Percentiles rank a stretch among this genome's conserved stretches.
Conservation (phyloP, 805 yeast species). For the Kazachstania bromeliacearum region DNA sequence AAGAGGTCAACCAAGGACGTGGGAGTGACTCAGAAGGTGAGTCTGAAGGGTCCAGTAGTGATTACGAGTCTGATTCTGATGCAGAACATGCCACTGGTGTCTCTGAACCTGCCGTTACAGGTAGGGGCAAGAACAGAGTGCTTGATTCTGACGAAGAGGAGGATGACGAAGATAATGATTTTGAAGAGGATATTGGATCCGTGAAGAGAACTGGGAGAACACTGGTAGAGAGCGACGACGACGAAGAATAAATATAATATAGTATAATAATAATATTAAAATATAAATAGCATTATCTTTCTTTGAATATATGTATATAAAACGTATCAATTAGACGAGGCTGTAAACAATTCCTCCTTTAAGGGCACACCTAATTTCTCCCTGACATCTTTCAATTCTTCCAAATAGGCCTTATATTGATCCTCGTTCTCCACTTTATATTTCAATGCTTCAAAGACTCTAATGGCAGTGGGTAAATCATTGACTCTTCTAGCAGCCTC, state of each 20-base stretch:
- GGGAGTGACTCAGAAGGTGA: slow-evolving; percentile 29
- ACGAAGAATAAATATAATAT: slow-evolving; percentile 5
- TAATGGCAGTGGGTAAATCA: slow-evolving; percentile 96
- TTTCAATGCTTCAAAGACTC: slow-evolving; percentile 95
- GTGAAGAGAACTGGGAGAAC: slow-evolving; percentile 7
- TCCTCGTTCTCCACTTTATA: slow-evolving; percentile 91
- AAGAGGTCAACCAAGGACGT: slow-evolving; percentile 41
- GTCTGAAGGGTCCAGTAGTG: slow-evolving; percentile 26
- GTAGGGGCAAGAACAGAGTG: slow-evolving; percentile 2
- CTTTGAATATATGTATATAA: background rate
- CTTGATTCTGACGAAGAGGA: slow-evolving; percentile 10
- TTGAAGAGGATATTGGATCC: slow-evolving; percentile 13
- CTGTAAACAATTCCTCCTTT: slow-evolving; percentile 82
- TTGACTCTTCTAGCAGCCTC: slow-evolving; percentile 98
- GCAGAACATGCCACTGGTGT: slow-evolving; percentile 15
- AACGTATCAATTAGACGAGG: background rate
- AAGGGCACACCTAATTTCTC: slow-evolving; percentile 87
- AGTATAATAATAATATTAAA: background rate
- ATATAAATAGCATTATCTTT: background rate
- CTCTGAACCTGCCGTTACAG: background rate
- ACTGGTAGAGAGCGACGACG: slow-evolving; percentile 19
- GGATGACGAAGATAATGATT: slow-evolving; percentile 11
- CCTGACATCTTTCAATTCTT: slow-evolving; percentile 85
- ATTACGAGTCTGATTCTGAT: slow-evolving; percentile 31
- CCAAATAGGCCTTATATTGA: slow-evolving; percentile 93